These are phyloP conservation scores for Endotrypanum monterogeii DNA, from an alignment of 208 protist species.

Conservation along the genomic window DNA sequence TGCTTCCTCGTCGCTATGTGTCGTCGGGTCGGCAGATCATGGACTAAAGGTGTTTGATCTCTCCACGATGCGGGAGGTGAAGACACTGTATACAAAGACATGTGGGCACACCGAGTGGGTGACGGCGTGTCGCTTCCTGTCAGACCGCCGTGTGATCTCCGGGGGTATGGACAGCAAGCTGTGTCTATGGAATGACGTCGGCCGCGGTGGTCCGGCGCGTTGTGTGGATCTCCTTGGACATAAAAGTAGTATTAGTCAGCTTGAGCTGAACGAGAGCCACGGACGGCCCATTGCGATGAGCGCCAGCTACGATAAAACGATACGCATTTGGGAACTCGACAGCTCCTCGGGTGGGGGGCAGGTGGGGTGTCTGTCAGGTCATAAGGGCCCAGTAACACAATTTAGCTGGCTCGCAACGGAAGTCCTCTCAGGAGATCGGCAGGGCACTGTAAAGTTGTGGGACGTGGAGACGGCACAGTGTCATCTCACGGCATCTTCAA, in stretches of 20 bases:
- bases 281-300: conserved; percentile 53
- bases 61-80: conserved; percentile 42
- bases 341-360: conserved; percentile 33
- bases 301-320: conserved; percentile 84
- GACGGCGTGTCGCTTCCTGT: conserved; percentile 75
- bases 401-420: conserved; percentile 69
- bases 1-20: conserved; percentile 33
- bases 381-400: conserved; percentile 78
- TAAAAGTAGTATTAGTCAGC: conserved; percentile 77
- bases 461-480: conserved; percentile 65
- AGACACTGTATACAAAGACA: conserved; percentile 74
- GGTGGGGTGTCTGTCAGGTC: conserved; percentile 63
- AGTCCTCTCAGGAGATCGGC: conserved; percentile 80
- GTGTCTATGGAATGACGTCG: conserved; percentile 79
- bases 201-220: conserved; percentile 37
- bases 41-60: conserved; percentile 87
- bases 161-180: conserved; percentile 92
- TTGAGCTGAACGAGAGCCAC: conserved; percentile 53
- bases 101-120: conserved; percentile 91
- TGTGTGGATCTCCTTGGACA: conserved; percentile 86
- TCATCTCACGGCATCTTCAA: conserved; percentile 49
- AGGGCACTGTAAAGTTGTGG: conserved; percentile 77
- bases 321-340: conserved; percentile 77
- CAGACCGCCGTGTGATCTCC: conserved; percentile 68
- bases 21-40: conserved; percentile 87